Evolutionary conservation across 2,329 filamentous ascomycete genomes (phyloP).

Genomic region (Elsinoe australis): DNA sequence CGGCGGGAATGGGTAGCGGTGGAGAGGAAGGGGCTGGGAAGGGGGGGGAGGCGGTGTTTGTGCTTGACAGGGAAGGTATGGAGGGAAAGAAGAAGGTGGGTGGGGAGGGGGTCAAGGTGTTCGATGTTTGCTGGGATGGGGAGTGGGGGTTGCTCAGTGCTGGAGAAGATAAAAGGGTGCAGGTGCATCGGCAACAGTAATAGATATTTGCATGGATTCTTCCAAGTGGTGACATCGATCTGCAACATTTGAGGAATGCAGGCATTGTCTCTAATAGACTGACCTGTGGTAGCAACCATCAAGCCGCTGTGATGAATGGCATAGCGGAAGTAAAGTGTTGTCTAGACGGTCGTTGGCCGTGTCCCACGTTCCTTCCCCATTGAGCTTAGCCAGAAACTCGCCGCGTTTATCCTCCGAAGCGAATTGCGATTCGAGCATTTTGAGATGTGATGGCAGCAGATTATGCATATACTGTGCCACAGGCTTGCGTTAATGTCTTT

Average conservation of each 20-base stretch:
- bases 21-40: slow-evolving; percentile 40
- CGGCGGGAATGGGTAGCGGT: slow-evolving; percentile 46
- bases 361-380: background rate
- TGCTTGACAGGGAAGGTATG: slow-evolving; percentile 66
- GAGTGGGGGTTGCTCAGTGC: slow-evolving; percentile 82
- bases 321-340: too few relatives aligned
- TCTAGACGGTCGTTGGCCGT: too few relatives aligned
- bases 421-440: background rate
- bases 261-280: too few relatives aligned
- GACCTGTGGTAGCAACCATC: too few relatives aligned
- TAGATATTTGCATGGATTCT: too few relatives aligned
- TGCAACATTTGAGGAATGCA: too few relatives aligned
- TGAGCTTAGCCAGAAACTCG: background rate
- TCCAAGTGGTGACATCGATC: too few relatives aligned
- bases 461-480: background rate
- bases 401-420: slow-evolving; percentile 4
- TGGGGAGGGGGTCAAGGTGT: slow-evolving; percentile 84
- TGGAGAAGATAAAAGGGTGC: slow-evolving; percentile 89
- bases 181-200: slow-evolving; percentile 62
- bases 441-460: background rate
- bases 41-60: slow-evolving; percentile 66
- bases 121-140: slow-evolving; percentile 78
- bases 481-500: background rate
- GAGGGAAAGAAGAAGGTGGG: slow-evolving; percentile 50
- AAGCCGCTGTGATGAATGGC: too few relatives aligned